phyloP scores from a whole-genome alignment of 163 green algal genomes.

The Volvox carteri region DNA sequence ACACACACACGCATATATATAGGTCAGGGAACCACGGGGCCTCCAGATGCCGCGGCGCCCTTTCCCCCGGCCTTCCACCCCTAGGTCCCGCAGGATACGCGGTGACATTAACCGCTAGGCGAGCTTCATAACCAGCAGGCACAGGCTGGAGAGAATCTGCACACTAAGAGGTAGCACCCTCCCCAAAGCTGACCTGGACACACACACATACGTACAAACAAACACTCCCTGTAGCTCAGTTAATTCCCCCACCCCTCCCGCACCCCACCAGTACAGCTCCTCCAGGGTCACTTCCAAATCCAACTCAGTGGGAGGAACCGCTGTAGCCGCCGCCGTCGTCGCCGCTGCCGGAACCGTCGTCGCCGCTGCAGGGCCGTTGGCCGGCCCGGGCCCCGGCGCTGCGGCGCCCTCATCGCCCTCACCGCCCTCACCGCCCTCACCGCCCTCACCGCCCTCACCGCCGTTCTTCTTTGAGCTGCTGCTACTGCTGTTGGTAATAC shows the following conservation, averaged over 20 bases:
- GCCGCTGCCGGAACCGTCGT: not conserved
- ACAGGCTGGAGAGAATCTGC: no score
- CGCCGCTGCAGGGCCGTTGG: not conserved
- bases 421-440: not conserved
- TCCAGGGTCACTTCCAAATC: slow-evolving; percentile 51
- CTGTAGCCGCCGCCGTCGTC: not conserved
- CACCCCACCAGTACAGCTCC: slow-evolving; percentile 38
- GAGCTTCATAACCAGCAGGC: no score
- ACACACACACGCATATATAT: no score
- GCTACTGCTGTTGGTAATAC: not conserved
- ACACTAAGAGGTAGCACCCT: not conserved
- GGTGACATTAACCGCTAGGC: no score
- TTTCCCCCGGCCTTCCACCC: no score
- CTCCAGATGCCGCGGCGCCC: no score
- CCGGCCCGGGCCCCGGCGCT: not conserved
- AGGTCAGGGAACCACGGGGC: no score
- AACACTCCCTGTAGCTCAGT: no score
- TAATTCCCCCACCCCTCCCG: no score
- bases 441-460: not conserved
- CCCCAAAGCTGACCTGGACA: not conserved
- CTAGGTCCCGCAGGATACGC: no score
- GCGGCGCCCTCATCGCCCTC: not conserved
- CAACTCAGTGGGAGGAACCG: slow-evolving; percentile 15
- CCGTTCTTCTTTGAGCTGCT: not conserved
- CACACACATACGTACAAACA: no score